Evolutionary conservation across 495 filamentous ascomycete species (phyloP), one percentile per base, ranked within the genome.

Genomic region (Pseudevernia furfuracea): DNA sequence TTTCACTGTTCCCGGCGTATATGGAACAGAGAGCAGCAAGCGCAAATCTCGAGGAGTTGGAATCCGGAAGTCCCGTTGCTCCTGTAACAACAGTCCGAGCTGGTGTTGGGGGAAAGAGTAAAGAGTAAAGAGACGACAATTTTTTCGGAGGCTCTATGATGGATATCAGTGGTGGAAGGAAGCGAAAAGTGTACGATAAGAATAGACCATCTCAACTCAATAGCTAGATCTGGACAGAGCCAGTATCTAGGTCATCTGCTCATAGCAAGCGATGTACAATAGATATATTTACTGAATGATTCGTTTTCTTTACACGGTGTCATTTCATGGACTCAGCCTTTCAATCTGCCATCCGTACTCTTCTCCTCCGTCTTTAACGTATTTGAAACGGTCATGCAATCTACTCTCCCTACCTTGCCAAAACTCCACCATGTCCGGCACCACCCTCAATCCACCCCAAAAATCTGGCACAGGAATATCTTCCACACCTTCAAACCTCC

Each of bases 371-470:
- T 80, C 78, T 69, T 82, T 85, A 30, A 82, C 81, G 78, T 97
- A 98, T 30, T 52, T 52, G 60, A 97, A 97, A 32, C 94, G 89
- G 84, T 98, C 94, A 81, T 98, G 94, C 74, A 98, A 75, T 55
- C 94, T 82, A 77, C 87, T 96, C 62, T 87, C 81, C 63, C 95
- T 82, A 48, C 94, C 95, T 79, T 97, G 90, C 94, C 94, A 98
- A 77, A 98, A 97, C 62, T 71, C 70, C 63, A 71, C 66, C 65
- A 69, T 64, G 74, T 90, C 89, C 2, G 94, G 94, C 63, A 91
- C 81, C 61, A 98, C 80, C 68, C 93, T 85, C 74, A 94, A 74
- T 1, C 94, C 94, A 11, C 94, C 94, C 94, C 94, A 98, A 75
- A 96, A 97, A 28, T 87, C 86, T 36, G 94, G 94, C 57, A 96